Percentiles rank a stretch among this genome's conserved stretches.
Evolutionary conservation across 176 grass and related monocot species (phyloP).

Genomic region (Ampelocalamus luodianensis): DNA sequence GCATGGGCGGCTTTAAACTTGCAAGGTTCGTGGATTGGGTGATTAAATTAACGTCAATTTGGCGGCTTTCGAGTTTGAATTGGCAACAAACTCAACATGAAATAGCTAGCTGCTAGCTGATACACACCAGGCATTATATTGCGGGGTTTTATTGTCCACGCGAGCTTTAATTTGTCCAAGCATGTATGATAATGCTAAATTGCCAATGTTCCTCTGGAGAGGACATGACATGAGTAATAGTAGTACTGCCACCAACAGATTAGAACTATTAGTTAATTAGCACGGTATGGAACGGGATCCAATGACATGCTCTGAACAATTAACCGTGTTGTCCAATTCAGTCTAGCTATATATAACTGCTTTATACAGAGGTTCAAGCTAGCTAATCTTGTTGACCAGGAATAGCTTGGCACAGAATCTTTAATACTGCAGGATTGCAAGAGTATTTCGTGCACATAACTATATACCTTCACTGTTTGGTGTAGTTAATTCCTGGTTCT

Average conservation of each 20-base stretch:
- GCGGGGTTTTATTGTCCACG: background rate
- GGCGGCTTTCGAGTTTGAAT: conserved; percentile 14
- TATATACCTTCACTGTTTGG: background rate
- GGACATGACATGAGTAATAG: background rate
- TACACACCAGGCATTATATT: no score
- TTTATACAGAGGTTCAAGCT: background rate
- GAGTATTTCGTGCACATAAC: background rate
- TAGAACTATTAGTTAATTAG: background rate
- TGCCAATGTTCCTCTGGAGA: background rate
- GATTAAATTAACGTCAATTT: background rate
- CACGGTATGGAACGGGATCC: background rate
- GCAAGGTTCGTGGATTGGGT: background rate
- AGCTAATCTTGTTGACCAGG: background rate
- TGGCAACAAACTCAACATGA: background rate
- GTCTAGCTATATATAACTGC: background rate
- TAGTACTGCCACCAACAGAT: background rate
- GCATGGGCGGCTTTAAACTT: background rate
- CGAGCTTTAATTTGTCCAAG: background rate
- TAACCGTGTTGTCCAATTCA: background rate
- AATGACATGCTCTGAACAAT: background rate
- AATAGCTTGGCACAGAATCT: background rate
- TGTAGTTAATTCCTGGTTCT: background rate
- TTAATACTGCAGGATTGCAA: background rate
- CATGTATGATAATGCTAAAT: background rate
- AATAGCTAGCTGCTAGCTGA: no score